Conservation (phyloP, 2,329 filamentous ascomycete species). For the Lecanicillium sp. region DNA sequence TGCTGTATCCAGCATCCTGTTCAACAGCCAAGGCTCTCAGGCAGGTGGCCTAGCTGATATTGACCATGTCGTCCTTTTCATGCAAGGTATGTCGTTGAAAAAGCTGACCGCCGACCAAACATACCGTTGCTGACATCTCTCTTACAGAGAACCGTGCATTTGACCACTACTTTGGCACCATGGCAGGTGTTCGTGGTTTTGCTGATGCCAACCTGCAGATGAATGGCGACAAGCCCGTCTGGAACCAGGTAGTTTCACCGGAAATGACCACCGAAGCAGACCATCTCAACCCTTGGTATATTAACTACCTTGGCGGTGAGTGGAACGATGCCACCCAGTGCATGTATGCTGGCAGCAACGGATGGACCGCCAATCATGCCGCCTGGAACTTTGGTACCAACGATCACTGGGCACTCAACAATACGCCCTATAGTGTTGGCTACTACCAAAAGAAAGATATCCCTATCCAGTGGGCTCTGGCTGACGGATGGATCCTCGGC, state of each 20-base stretch:
- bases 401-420: constrained; percentile 44
- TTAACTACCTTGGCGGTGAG: constrained; percentile 45
- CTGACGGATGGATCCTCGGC: constrained; percentile 44
- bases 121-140: neutral
- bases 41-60: constrained; percentile 28
- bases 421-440: constrained; percentile 45
- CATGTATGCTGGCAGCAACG: constrained; percentile 42
- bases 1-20: constrained; percentile 1
- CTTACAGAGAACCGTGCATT: constrained; percentile 26
- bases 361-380: constrained; percentile 43
- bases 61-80: constrained; percentile 50
- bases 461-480: constrained; percentile 47
- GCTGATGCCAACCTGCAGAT: constrained; percentile 47
- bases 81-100: constrained; percentile 31
- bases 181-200: constrained; percentile 48
- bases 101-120: neutral
- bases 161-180: constrained; percentile 45
- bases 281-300: constrained; percentile 43
- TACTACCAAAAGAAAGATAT: constrained; percentile 43
- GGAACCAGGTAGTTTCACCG: constrained; percentile 36
- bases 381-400: constrained; percentile 43
- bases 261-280: constrained; percentile 29
- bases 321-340: constrained; percentile 46
- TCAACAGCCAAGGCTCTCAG: constrained; percentile 2
- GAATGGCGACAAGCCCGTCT: constrained; percentile 37